Evolutionary conservation across 2,329 filamentous ascomycete genomes (phyloP).

Genomic region (Penicillium sp.): DNA sequence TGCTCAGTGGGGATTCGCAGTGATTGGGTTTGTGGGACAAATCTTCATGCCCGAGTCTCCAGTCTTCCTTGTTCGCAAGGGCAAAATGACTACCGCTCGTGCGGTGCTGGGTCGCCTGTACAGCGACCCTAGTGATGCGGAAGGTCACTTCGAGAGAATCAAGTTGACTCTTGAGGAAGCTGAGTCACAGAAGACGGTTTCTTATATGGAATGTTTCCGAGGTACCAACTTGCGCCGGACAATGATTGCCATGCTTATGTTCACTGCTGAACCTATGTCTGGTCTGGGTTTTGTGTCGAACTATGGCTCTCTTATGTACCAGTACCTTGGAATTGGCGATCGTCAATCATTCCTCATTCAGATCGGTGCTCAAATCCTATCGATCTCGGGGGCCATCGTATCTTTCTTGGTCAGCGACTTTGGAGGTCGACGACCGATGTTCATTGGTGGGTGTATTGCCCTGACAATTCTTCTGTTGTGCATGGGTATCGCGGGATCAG

Average conservation of each 20-base stretch:
- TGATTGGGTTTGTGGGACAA: background rate
- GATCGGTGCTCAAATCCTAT: slow-evolving; percentile 5
- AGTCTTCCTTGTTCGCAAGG: background rate
- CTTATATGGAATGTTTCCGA: slow-evolving; percentile 3
- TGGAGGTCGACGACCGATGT: slow-evolving; percentile 2
- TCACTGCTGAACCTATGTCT: slow-evolving; percentile 3
- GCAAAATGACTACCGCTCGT: too few species aligned
- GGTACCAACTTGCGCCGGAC: slow-evolving; percentile 4
- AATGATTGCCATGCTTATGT: slow-evolving; percentile 2
- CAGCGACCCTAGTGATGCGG: background rate
- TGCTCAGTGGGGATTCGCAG: slow-evolving; percentile 4
- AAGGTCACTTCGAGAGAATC: slow-evolving; percentile 2
- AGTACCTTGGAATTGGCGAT: slow-evolving; percentile 5
- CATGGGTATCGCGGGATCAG: slow-evolving; percentile 4
- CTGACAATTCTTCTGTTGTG: background rate
- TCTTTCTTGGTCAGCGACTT: slow-evolving; percentile 2
- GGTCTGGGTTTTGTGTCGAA: slow-evolving; percentile 4
- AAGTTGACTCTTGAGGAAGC: slow-evolving; percentile 4
- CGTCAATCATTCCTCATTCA: slow-evolving; percentile 2
- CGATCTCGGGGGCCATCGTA: background rate
- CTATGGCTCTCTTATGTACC: slow-evolving; percentile 4
- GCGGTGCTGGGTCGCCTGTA: background rate
- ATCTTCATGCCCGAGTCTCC: slow-evolving; percentile 7
- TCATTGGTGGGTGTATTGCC: background rate
- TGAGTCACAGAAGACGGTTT: background rate